Evolutionary conservation across 169 alveolate species (phyloP).

Genomic region (Miamiensis avidus): DNA sequence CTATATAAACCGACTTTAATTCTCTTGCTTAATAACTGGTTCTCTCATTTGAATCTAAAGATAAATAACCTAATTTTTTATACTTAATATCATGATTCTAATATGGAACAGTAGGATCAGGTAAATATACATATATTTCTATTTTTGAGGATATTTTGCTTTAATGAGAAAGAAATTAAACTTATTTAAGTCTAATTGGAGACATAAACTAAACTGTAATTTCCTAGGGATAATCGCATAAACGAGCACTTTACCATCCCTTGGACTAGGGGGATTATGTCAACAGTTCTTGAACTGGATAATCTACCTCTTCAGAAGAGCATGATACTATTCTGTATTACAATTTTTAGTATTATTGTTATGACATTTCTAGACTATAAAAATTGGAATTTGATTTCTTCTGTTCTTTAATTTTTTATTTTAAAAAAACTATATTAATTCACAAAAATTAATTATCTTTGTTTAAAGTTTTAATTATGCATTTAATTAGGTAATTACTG

Average conservation of each 20-base stretch:
- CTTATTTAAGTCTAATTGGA: conserved; percentile 78
- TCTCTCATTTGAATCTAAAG: conserved; percentile 88
- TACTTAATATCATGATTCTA: conserved; percentile 63
- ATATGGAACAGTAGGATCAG: conserved; percentile 62
- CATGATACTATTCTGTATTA: conserved; percentile 73
- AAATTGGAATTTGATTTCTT: too few relatives aligned
- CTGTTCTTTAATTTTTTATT: too few relatives aligned
- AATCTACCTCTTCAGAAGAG: conserved; percentile 86
- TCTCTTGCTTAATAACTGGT: conserved; percentile 91
- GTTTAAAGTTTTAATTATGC: too few relatives aligned
- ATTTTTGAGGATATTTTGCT: conserved; percentile 85
- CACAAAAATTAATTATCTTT: too few relatives aligned
- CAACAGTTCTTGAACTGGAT: conserved; percentile 83
- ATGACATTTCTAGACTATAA: not conserved
- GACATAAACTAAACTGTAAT: conserved; percentile 77
- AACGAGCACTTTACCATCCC: conserved; percentile 86
- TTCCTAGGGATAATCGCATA: conserved; percentile 87
- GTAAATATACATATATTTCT: conserved; percentile 76
- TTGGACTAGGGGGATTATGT: conserved; percentile 77
- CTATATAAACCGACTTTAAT: conserved; percentile 90
- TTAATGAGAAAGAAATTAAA: conserved; percentile 90
- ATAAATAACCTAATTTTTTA: conserved; percentile 89
- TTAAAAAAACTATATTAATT: too few relatives aligned
- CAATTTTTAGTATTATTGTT: conserved; percentile 27
- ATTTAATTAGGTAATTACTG: too few relatives aligned